Percentiles rank a stretch among this genome's conserved stretches.
Conservation (phyloP, 805 yeast genomes). For the Yarrowia divulgata region DNA sequence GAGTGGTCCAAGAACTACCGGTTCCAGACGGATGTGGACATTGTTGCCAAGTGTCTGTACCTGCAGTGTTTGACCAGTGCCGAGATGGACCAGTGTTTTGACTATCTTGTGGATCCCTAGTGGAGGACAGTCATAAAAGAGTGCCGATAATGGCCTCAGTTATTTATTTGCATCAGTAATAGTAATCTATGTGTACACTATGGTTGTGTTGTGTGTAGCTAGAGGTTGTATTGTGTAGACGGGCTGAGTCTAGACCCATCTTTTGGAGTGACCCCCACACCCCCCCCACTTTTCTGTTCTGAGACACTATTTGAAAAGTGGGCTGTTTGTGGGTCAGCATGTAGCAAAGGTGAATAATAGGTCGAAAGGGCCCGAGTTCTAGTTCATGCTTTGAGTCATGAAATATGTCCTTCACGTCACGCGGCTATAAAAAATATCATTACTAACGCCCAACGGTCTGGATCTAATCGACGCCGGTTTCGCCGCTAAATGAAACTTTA, state of each 20-base stretch:
- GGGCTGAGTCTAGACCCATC: not conserved
- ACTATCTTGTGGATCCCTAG: constrained; percentile 28
- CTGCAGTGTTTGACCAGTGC: constrained; percentile 54
- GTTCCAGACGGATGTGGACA: constrained; percentile 62
- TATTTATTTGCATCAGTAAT: constrained; percentile 36
- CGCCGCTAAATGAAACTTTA: not conserved
- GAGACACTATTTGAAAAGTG: not conserved
- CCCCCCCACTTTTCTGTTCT: not conserved
- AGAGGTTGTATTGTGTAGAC: not conserved
- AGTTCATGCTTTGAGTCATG: no score
- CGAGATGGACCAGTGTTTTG: constrained; percentile 47
- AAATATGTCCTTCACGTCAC: no score
- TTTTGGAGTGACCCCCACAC: not conserved
- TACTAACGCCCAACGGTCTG: not conserved
- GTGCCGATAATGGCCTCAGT: constrained; percentile 10
- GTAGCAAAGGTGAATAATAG: no score
- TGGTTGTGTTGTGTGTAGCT: not conserved
- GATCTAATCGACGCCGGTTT: not conserved
- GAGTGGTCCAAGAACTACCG: constrained; percentile 82
- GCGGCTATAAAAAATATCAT: not conserved
- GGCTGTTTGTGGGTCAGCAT: not conserved
- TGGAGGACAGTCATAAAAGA: constrained; percentile 21
- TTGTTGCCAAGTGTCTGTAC: constrained; percentile 84
- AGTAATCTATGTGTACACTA: constrained; percentile 23
- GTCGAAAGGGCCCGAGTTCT: no score